These are phyloP conservation scores for Paxillus involutus DNA, from an alignment of 768 basidiomycete species.

Conservation along the genomic window DNA sequence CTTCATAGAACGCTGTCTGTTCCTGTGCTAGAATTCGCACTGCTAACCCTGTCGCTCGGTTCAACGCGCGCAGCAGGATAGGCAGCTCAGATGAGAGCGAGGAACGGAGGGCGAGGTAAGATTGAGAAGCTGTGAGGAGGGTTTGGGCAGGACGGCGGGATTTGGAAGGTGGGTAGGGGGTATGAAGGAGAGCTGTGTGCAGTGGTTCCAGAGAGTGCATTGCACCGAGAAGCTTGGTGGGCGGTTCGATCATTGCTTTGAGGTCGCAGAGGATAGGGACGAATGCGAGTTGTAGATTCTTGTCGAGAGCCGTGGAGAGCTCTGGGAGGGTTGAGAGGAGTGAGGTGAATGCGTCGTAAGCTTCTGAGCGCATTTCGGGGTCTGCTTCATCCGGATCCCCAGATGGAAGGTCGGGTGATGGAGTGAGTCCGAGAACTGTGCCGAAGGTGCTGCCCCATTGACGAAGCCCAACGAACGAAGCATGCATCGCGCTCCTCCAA, in stretches of 20 bases:
- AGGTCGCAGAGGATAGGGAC: constrained; percentile 59
- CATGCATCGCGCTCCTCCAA: constrained; percentile 57
- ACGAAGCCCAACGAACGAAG: constrained; percentile 48
- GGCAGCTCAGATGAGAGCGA: constrained; percentile 76
- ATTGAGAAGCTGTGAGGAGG: constrained; percentile 70
- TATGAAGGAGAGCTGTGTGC: constrained; percentile 68
- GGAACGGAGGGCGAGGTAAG: constrained; percentile 74
- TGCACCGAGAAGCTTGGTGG: constrained; percentile 63
- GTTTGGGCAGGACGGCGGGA: constrained; percentile 56
- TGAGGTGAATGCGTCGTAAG: constrained; percentile 68
- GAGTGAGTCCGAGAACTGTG: constrained; percentile 60
- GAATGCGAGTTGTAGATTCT: constrained; percentile 50
- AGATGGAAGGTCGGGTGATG: constrained; percentile 26
- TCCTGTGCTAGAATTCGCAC: constrained; percentile 52
- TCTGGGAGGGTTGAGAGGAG: constrained; percentile 58
- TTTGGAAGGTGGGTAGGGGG: constrained; percentile 59
- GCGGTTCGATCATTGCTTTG: constrained; percentile 58
- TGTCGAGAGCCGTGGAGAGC: constrained; percentile 53
- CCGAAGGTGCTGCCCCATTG: constrained; percentile 69
- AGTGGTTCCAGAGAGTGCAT: constrained; percentile 75
- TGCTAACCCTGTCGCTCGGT: constrained; percentile 55
- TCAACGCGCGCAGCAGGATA: constrained; percentile 53
- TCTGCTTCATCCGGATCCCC: constrained; percentile 15
- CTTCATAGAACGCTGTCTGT: constrained; percentile 61
- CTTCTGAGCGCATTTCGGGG: constrained; percentile 44